Percentiles rank a stretch among this genome's conserved stretches.
These are phyloP conservation scores for Asterochloris sp. DNA, from an alignment of 139 green algal genomes.

Conservation along the genomic window DNA sequence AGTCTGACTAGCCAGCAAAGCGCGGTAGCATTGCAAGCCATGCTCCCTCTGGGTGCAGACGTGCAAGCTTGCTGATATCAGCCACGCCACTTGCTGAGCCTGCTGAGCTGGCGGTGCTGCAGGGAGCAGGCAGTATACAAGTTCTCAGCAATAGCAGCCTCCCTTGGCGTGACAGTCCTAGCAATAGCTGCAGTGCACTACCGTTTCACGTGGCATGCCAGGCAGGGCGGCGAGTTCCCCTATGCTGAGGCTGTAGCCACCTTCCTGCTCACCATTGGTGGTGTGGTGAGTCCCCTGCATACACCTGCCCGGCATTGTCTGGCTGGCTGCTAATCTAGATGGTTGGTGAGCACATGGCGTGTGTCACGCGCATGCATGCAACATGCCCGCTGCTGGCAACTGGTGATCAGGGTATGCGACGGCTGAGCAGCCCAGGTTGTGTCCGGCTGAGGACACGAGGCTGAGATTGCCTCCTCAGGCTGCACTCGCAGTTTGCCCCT, in stretches of 20 bases:
- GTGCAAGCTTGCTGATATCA: background rate
- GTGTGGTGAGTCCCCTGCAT: constrained; percentile 48
- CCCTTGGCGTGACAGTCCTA: constrained; percentile 45
- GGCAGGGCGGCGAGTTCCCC: constrained; percentile 53
- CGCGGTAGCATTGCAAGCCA: too few relatives aligned
- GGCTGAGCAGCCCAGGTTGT: constrained; percentile 4
- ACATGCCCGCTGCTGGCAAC: background rate
- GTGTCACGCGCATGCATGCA: background rate
- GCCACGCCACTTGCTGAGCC: background rate
- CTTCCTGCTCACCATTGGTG: constrained; percentile 65
- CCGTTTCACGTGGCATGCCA: constrained; percentile 64
- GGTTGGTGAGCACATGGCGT: background rate
- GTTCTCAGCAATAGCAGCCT: constrained; percentile 63
- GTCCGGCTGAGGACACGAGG: background rate
- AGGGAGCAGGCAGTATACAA: constrained; percentile 72
- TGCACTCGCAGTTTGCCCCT: background rate
- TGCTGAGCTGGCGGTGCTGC: background rate
- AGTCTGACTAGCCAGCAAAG: background rate
- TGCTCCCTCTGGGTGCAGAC: background rate
- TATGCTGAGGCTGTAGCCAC: constrained; percentile 64
- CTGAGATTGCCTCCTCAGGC: background rate
- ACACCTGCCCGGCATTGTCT: background rate
- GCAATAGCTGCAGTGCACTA: constrained; percentile 72
- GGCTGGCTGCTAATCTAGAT: background rate
- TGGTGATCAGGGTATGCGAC: background rate